Base-by-base conservation (phyloP, 768 basidiomycete genomes). In the Artomyces pyxidatus region DNA sequence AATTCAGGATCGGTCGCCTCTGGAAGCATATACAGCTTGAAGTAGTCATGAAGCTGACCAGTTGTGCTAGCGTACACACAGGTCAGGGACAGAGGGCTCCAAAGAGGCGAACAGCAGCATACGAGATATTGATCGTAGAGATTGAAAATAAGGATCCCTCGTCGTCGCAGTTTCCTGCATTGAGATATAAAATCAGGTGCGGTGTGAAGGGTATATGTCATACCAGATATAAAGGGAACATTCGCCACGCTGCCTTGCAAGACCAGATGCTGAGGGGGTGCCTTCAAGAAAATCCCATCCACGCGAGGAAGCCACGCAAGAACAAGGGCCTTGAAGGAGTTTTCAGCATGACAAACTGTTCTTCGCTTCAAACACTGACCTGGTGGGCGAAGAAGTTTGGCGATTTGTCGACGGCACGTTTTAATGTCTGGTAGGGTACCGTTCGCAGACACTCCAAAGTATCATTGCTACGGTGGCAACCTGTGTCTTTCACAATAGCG, bases 261-360 rank as follows among this genome's bases (percentile, higher is more conserved):
- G 8, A 78, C 66, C 6, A 77, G 64, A 12, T 64, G 58, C 52
- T 69, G 67, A 6, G 75, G 73, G 37, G 69, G 52, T 26, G 71
- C 73, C 1, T 68, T 65, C n/a, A 81, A 48, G 55, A 80, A 73
- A 1, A 65, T 57, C 1, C 75, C 78, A 52, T 81, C 79, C 5
- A 68, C 62, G 3, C 73, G 67, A 27, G 77, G 77, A 2, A 70
- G 55, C 73, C 72, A 82, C 0, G 75, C 67, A 76, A 61, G 27
- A 60, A 62, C 41, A 75, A 58, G 1, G 73, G 69, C 76, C 77
- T 28, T 10, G 0, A 54, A 25, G 5, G 16, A 21, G 2, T 17
- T 59, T 39, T 44, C 23, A 16, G 16, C 27, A 29, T 39, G 16
- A 29, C 9, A 14, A 8, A 23, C 22, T 23, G 26, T 19, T 42